Evolutionary conservation across 2,329 filamentous ascomycete species (phyloP), one percentile per base, ranked within the genome.

Genomic region (Diaporthe citrichinensis): DNA sequence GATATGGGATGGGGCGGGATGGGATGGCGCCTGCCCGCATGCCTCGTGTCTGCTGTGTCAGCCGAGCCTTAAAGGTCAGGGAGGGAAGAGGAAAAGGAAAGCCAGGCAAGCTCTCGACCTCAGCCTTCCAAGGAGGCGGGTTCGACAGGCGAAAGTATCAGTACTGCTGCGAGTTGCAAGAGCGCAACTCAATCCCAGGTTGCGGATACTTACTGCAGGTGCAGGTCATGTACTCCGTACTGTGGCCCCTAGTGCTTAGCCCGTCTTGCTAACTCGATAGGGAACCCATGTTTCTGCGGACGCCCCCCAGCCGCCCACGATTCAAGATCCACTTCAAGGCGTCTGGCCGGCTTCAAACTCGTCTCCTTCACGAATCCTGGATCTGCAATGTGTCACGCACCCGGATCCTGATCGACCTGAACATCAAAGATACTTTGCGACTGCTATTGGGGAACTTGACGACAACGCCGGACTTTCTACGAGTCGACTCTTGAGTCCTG

Each of bases 21-120:
- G 46, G 62, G 46, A 39, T 25, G 65, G 46, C 46, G 65, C 65
- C 46, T 28, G 65, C 65, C 46, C 10, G 59, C 39, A n/a, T 53
- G 65, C 31, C 65, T 69, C 31, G 65, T 69, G 49, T 41, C 65
- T 69, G 65, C 65, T 69, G 65, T 69, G 65, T 69, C 65, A 69
- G 65, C 65, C 58, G n/a, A 62, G 65, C 49, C 65, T 55, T 28
- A 10, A 23, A 57, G 41, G 20, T 25, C 9, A 25, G 25, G 25
- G 23, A 31, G 17, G 23, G n/a, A 25, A 36, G 14, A 23, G 9
- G 23, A 8, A 25, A 25, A 39, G 14, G 23, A 49, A 36, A 23
- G 62, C 44, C 20, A 53, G 62, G 46, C 62, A 51, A 51, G 46
- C 65, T 68, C 65, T 68, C 31, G 8, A 53, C 31, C 31, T 51